A percentile compares a stretch with the other conserved stretches of the same genome.
Conservation (phyloP, 495 filamentous ascomycete species). For the Aspergillus wentii region DNA sequence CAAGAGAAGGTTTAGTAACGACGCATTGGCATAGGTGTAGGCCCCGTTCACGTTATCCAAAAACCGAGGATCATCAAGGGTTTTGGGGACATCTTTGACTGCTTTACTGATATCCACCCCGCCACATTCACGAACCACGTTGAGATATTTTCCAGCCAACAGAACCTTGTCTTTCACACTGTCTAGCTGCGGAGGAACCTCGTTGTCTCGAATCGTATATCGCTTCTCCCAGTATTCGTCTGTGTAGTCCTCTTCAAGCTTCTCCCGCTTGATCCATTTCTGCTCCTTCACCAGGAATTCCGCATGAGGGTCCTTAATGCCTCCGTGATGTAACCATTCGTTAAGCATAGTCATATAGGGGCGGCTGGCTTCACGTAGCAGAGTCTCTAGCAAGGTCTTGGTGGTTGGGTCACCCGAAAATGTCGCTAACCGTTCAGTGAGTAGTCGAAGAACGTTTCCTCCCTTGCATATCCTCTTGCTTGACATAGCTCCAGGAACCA, state of each 20-base stretch:
- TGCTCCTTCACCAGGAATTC: slow-evolving; percentile 96
- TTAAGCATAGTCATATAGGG: slow-evolving; percentile 99
- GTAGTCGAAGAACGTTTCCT: slow-evolving; percentile 76
- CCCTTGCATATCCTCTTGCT: slow-evolving; percentile 93
- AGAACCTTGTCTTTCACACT: slow-evolving; percentile 90
- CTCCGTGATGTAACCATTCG: slow-evolving; percentile 95
- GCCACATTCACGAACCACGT: slow-evolving; percentile 94
- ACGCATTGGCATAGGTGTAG: slow-evolving; percentile 93
- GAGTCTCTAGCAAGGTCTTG: slow-evolving; percentile 66
- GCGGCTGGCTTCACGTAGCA: slow-evolving; percentile 82
- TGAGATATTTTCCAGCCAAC: slow-evolving; percentile 93
- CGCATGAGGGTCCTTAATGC: slow-evolving; percentile 87
- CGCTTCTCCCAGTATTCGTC: slow-evolving; percentile 99
- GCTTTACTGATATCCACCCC: slow-evolving; percentile 91
- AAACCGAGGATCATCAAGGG: slow-evolving; percentile 85
- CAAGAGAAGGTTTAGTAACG: slow-evolving; percentile 83
- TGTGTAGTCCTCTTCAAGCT: slow-evolving; percentile 91
- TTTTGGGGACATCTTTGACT: slow-evolving; percentile 80
- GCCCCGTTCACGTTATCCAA: slow-evolving; percentile 93
- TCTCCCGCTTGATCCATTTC: slow-evolving; percentile 87
- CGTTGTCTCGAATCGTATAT: slow-evolving; percentile 87
- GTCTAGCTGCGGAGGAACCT: slow-evolving; percentile 89
- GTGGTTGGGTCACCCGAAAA: slow-evolving; percentile 94
- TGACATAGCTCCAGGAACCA: slow-evolving; percentile 68
- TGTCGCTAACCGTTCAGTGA: slow-evolving; percentile 76